Evolutionary conservation across 2,329 filamentous ascomycete species (phyloP).

Genomic region (Pseudofabraea citricarpa): DNA sequence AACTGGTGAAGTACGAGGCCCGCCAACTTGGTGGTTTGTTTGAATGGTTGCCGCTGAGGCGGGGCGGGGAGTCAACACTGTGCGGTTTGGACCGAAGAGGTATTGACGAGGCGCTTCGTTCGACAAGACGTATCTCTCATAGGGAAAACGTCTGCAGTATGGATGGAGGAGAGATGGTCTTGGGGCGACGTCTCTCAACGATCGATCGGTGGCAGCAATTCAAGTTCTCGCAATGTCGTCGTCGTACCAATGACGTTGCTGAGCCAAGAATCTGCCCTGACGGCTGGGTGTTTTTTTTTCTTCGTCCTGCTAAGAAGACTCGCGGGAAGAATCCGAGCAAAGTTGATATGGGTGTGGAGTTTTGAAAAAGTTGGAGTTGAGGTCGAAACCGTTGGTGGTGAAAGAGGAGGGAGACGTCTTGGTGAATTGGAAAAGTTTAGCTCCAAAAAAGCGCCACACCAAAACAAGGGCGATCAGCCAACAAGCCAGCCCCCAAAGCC

Average conservation of each 20-base stretch:
- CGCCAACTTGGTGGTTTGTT: slow-evolving; percentile 84
- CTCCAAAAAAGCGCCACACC: no score
- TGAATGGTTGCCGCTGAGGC: slow-evolving; percentile 26
- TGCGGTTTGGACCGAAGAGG: background rate
- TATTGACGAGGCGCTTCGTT: background rate
- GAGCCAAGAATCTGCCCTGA: background rate
- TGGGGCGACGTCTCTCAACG: no score
- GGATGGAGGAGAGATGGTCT: background rate
- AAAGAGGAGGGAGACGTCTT: background rate
- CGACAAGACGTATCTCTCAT: background rate
- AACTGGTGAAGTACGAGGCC: slow-evolving; percentile 67
- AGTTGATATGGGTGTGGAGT: background rate
- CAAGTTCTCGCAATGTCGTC: no score
- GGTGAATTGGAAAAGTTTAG: no score
- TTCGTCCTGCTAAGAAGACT: background rate
- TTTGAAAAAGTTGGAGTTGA: background rate
- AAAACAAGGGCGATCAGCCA: no score
- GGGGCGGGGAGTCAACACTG: slow-evolving; percentile 12
- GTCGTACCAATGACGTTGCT: background rate
- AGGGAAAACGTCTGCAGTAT: background rate
- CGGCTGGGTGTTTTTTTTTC: background rate
- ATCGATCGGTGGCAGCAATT: no score
- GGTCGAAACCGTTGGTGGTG: background rate
- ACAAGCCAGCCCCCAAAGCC: no score
- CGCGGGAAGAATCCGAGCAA: background rate